These are phyloP conservation scores for Flaveria ramosissima DNA, from an alignment of 129 eudicot genomes.

Conservation along the genomic window DNA sequence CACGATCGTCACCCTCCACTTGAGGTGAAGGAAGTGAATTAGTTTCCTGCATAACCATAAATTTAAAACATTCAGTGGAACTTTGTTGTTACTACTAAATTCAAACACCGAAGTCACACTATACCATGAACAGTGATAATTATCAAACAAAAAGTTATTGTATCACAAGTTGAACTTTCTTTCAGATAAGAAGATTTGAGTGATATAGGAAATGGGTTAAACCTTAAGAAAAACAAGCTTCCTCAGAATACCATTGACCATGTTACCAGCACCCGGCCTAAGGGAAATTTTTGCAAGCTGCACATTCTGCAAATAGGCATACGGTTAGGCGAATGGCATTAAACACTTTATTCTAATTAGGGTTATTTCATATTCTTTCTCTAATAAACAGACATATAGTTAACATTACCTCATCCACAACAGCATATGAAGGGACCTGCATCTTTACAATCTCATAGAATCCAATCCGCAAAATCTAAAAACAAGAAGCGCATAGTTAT, in stretches of 20 bases:
- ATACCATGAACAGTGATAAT: not conserved
- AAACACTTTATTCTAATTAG: not conserved
- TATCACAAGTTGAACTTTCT: constrained; percentile 12
- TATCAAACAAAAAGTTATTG: not conserved
- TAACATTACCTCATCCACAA: constrained; percentile 73
- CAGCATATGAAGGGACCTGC: constrained; percentile 89
- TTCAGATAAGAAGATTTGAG: not conserved
- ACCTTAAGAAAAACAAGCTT: constrained; percentile 85
- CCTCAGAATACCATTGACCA: constrained; percentile 93
- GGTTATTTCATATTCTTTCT: not conserved
- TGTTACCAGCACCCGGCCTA: constrained; percentile 97
- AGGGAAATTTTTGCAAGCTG: constrained; percentile 89
- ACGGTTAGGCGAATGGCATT: not conserved
- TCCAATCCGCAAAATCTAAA: constrained; percentile 89
- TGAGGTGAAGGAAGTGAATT: constrained; percentile 74
- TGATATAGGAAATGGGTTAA: constrained; percentile 5
- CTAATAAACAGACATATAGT: constrained; percentile 7
- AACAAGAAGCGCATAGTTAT: constrained; percentile 25
- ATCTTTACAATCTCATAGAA: constrained; percentile 82
- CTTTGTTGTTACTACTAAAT: constrained; percentile 3
- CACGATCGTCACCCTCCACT: constrained; percentile 82
- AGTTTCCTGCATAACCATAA: constrained; percentile 56
- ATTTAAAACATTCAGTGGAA: constrained; percentile 15
- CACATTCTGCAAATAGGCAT: constrained; percentile 64
- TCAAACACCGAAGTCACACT: not conserved